phyloP scores from a whole-genome alignment of 441 rosid species.

The Erodium moschatum region DNA sequence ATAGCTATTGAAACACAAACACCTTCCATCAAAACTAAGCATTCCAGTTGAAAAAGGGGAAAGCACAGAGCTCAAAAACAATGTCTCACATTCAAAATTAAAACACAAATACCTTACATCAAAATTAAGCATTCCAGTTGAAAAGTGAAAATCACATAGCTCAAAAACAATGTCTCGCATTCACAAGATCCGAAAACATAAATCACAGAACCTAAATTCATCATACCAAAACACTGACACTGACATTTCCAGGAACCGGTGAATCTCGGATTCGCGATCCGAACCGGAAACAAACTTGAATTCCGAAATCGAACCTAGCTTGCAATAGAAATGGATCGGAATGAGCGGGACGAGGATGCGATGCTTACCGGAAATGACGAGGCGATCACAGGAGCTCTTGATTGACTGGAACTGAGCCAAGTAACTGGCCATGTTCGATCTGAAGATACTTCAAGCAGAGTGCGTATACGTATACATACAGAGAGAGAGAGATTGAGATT shows the following conservation, averaged over 20 bases:
- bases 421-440: constrained; percentile 76
- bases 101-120: too few species aligned
- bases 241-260: too few species aligned
- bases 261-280: constrained; percentile 12
- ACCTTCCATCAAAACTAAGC: neutral
- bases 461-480: constrained; percentile 8
- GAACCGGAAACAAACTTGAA: neutral
- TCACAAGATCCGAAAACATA: neutral
- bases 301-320: neutral
- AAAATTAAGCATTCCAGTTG: neutral
- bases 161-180: neutral
- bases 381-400: constrained; percentile 62
- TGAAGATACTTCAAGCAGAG: constrained; percentile 23
- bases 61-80: neutral
- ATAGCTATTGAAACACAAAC: too few species aligned
- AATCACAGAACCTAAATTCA: constrained; percentile 8
- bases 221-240: neutral
- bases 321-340: neutral
- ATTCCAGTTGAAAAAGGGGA: neutral
- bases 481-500: neutral
- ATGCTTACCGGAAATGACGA: constrained; percentile 66
- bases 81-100: neutral
- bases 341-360: neutral
- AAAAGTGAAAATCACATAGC: neutral
- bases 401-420: constrained; percentile 87